phyloP scores from a whole-genome alignment of 306 rosid genomes.

The Morella rubra region DNA sequence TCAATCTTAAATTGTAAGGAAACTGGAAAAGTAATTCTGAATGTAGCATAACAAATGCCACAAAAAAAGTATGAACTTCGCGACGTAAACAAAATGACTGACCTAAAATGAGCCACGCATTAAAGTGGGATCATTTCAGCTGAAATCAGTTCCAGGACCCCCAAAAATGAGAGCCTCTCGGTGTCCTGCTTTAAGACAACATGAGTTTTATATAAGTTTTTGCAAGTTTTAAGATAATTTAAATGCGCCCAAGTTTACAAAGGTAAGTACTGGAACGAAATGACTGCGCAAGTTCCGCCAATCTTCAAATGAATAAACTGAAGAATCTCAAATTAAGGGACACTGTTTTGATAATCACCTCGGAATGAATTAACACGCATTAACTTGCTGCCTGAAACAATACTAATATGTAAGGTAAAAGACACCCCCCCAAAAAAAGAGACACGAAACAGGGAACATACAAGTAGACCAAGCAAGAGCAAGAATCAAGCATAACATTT shows the following conservation, averaged over 20 bases:
- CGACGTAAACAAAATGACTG: conserved; percentile 66
- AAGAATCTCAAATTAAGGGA: conserved; percentile 17
- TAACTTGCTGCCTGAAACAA: conserved; percentile 22
- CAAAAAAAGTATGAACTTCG: conserved; percentile 39
- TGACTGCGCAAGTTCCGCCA: conserved; percentile 38
- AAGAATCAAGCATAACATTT: conserved; percentile 3
- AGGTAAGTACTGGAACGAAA: conserved; percentile 58
- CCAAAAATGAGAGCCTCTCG: conserved; percentile 68
- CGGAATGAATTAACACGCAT: conserved; percentile 5
- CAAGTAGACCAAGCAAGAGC: not conserved
- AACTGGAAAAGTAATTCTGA: conserved; percentile 43
- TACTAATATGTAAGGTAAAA: not conserved
- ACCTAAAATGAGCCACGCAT: conserved; percentile 77
- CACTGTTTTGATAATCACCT: conserved; percentile 4
- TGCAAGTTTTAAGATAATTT: conserved; percentile 40
- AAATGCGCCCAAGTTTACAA: conserved; percentile 54
- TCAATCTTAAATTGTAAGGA: conserved; percentile 33
- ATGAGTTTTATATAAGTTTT: conserved; percentile 62
- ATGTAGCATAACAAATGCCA: conserved; percentile 59
- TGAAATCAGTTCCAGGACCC: conserved; percentile 70
- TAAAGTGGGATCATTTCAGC: conserved; percentile 74
- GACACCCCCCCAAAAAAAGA: not conserved
- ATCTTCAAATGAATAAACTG: conserved; percentile 36
- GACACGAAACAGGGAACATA: not conserved
- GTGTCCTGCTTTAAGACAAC: conserved; percentile 73